A percentile compares a stretch with the other conserved stretches of the same genome.
Conservation (phyloP, 225 moss, liverwort and hornwort genomes). For the Neckera pumila region DNA sequence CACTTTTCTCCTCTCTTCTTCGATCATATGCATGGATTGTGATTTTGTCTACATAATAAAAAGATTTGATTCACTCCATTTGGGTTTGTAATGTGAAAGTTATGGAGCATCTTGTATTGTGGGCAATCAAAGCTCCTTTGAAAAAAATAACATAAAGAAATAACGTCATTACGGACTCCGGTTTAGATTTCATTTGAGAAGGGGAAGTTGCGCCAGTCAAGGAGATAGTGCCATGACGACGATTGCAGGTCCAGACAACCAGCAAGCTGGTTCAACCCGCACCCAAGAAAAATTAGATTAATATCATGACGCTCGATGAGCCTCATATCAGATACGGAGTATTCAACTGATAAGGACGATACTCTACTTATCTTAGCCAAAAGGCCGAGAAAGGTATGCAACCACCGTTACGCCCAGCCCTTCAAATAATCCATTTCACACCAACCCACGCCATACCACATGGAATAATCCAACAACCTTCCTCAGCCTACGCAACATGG, state of each 20-base stretch:
- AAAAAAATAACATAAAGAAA: not conserved
- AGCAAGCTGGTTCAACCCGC: not conserved
- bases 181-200: not conserved
- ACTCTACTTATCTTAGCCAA: constrained; percentile 44
- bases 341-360: constrained; percentile 64
- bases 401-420: too few relatives aligned
- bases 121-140: not conserved
- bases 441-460: not conserved
- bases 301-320: constrained; percentile 42
- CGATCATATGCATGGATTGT: not conserved
- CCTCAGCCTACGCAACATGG: not conserved
- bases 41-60: too few relatives aligned
- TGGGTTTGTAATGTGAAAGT: too few relatives aligned
- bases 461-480: not conserved
- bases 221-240: not conserved
- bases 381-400: constrained; percentile 48
- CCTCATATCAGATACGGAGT: constrained; percentile 29
- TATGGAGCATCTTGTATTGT: too few relatives aligned
- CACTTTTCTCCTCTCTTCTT: not conserved
- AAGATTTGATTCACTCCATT: too few relatives aligned
- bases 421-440: not conserved
- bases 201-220: not conserved
- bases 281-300: constrained; percentile 39
- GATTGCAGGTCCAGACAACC: not conserved
- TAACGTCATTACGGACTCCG: not conserved